A percentile compares a stretch with the other conserved stretches of the same genome.
Conservation (phyloP, 192 early-diverging fungal species). For the Backusella tarrabulga region DNA sequence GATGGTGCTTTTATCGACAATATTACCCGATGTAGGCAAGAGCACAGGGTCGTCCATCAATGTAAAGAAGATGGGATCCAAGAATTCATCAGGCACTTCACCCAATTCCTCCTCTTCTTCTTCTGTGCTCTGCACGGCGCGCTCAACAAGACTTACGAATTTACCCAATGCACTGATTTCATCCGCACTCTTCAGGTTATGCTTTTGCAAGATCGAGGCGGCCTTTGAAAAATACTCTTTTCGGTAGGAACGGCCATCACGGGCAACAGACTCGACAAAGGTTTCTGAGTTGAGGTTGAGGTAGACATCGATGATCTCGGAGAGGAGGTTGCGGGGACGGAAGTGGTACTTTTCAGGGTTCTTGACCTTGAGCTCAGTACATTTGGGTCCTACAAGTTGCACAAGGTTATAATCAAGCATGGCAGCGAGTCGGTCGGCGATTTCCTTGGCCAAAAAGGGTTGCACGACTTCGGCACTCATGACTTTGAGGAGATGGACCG, state of each 20-base stretch:
- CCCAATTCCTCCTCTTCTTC: conserved; percentile 78
- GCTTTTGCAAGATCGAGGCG: conserved; percentile 58
- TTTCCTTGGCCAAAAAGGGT: conserved; percentile 86
- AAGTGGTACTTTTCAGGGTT: conserved; percentile 80
- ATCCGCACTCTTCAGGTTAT: conserved; percentile 61
- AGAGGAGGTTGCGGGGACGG: conserved; percentile 79
- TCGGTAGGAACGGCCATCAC: conserved; percentile 83
- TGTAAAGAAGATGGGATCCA: conserved; percentile 84
- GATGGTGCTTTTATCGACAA: conserved; percentile 89
- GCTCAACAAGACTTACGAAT: conserved; percentile 78
- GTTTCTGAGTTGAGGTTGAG: conserved; percentile 61
- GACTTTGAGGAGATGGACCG: conserved; percentile 89
- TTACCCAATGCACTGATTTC: conserved; percentile 58
- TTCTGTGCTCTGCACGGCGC: conserved; percentile 54
- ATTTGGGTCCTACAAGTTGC: conserved; percentile 87
- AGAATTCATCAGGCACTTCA: conserved; percentile 86
- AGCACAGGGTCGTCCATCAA: conserved; percentile 95
- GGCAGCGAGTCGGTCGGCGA: conserved; percentile 91
- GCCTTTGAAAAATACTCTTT: conserved; percentile 81
- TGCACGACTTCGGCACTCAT: conserved; percentile 74
- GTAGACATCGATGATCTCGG: conserved; percentile 84
- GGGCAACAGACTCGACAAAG: conserved; percentile 82
- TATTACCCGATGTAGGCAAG: conserved; percentile 75
- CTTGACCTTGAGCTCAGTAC: conserved; percentile 81
- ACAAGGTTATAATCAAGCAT: conserved; percentile 97